Evolutionary conservation across 768 basidiomycete genomes (phyloP).

Genomic region (Nidularia pulvinata): DNA sequence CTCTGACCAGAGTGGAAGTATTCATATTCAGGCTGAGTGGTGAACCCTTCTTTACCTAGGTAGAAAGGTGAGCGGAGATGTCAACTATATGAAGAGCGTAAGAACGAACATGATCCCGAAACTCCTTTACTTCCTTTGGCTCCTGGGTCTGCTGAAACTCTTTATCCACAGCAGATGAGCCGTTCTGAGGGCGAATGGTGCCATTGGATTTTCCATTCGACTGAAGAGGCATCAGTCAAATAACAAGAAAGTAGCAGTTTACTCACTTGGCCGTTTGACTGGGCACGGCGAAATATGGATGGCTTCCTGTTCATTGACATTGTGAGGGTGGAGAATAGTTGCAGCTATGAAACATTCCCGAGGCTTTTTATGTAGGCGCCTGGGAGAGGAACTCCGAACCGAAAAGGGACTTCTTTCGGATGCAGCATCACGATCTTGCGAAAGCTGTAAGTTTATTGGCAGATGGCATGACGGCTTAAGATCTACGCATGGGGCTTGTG

Average conservation of each 20-base stretch:
- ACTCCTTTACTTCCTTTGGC: slow-evolving; percentile 34
- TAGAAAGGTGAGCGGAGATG: background rate
- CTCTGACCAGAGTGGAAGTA: slow-evolving; percentile 40
- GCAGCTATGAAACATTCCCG: background rate
- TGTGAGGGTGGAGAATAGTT: background rate
- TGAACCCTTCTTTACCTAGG: slow-evolving; percentile 43
- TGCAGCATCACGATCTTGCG: background rate
- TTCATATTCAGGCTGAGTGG: slow-evolving; percentile 30
- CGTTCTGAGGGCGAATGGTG: background rate
- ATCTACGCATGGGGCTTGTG: no score
- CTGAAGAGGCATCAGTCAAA: no score
- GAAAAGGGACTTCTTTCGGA: background rate
- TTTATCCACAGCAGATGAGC: slow-evolving; percentile 8
- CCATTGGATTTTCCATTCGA: background rate
- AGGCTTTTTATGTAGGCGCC: background rate
- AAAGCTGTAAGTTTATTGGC: background rate
- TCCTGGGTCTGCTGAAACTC: slow-evolving; percentile 14
- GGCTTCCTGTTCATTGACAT: background rate
- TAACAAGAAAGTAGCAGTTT: no score
- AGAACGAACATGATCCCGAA: slow-evolving; percentile 37
- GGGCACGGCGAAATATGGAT: background rate
- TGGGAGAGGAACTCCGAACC: no score
- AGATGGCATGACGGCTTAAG: background rate
- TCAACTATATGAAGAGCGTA: background rate
- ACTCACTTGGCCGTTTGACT: background rate